phyloP scores from a whole-genome alignment of 495 filamentous ascomycete genomes.

The Tuber melanosporum region DNA sequence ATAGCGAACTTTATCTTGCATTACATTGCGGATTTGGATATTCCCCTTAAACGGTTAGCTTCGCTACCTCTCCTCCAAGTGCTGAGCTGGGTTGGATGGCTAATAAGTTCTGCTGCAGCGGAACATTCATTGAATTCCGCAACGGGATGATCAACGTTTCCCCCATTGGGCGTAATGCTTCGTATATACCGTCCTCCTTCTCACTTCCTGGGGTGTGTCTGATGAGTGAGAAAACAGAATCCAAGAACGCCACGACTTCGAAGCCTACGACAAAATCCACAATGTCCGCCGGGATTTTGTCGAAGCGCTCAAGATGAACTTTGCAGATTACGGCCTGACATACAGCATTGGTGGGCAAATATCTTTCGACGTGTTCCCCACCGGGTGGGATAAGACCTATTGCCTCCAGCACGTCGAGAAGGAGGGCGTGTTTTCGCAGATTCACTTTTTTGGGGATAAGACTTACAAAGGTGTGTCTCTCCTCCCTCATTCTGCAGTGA shows the following conservation, averaged over 20 bases:
- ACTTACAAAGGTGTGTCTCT: slow-evolving; percentile 51
- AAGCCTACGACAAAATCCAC: slow-evolving; percentile 69
- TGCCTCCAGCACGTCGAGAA: slow-evolving; percentile 79
- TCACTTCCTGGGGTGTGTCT: background rate
- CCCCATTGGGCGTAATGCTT: slow-evolving; percentile 85
- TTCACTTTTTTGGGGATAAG: slow-evolving; percentile 99
- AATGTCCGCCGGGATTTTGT: slow-evolving; percentile 68
- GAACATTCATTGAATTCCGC: slow-evolving; percentile 93
- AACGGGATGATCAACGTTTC: slow-evolving; percentile 96
- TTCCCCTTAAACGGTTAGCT: slow-evolving; percentile 63
- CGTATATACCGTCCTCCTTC: slow-evolving; percentile 15
- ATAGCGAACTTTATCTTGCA: slow-evolving; percentile 78
- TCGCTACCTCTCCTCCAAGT: background rate
- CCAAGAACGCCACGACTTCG: slow-evolving; percentile 72
- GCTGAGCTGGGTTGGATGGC: background rate
- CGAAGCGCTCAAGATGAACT: slow-evolving; percentile 65
- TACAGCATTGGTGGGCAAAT: slow-evolving; percentile 95
- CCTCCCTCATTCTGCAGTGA: background rate
- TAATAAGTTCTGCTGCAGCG: slow-evolving; percentile 46
- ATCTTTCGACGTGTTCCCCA: slow-evolving; percentile 96
- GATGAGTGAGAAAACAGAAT: slow-evolving; percentile 43
- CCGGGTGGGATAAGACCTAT: slow-evolving; percentile 98
- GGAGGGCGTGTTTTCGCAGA: slow-evolving; percentile 75
- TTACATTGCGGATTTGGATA: slow-evolving; percentile 81
- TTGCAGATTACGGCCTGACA: slow-evolving; percentile 75